Evolutionary conservation across 1,284 basidiomycete species (phyloP), one percentile per base, ranked within the genome.

Genomic region (Psilocybe mexicana): DNA sequence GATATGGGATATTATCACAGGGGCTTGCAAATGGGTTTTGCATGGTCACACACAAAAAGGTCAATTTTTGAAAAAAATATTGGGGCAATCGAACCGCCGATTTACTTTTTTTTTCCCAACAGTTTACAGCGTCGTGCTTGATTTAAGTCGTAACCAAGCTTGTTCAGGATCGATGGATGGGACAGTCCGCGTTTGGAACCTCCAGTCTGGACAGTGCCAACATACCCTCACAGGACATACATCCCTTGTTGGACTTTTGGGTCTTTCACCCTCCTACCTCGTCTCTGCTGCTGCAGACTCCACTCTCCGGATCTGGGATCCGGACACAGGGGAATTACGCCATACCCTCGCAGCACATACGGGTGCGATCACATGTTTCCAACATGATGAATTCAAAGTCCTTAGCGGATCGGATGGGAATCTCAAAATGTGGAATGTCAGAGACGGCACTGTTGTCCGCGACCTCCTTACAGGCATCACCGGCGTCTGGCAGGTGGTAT

Each of bases 91-190:
- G 38, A 12, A 12, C n/a, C 14, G n/a, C 6, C 52, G 44, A 44
- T 54, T 26, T 14, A 6, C 14, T 48, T 33, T 14, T 18, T 35
- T 12, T 49, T 43, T 18, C 55, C 28, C 40, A 64, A 58, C 70
- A 95, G 94, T 96, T 7, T 96, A 96, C 76, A 93, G 91, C 68
- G 92, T 96, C 59, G 90, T 96, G 36, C 83, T 96, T 56, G 92
- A 97, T 74, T 82, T 88, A 57, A 77, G 82, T 48, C 90, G 94
- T 18, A 87, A 93, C 61, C 90, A 94, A 68, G 93, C 93, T 35
- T 93, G 92, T 61, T 97, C 95, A 0, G 95, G 95, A 4, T 97
- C 95, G 1, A 96, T 97, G 94, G 95, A 97, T 71, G 91, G 93
- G 54, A 95, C 93, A 2, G 94, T 97, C 63, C 90, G 92, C 54